Evolutionary conservation across 495 filamentous ascomycete species (phyloP).

Genomic region (Aspergillus olivimuriae): DNA sequence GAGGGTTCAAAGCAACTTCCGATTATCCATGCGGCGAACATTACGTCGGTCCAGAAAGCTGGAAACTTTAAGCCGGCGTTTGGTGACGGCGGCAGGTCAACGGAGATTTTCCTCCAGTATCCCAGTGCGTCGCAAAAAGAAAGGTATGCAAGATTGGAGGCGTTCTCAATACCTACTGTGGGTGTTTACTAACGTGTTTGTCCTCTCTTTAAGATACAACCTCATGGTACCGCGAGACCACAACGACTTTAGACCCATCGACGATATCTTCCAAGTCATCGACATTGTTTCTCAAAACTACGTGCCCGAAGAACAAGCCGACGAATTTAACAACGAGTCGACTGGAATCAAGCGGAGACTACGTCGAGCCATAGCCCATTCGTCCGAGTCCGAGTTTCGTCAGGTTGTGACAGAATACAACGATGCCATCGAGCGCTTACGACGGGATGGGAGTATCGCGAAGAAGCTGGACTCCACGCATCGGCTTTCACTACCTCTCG

Average conservation of each 20-base stretch:
- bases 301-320: conserved; percentile 57
- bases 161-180: too few species aligned
- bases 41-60: conserved; percentile 46
- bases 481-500: conserved; percentile 58
- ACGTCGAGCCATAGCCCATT: conserved; percentile 57
- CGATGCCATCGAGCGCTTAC: conserved; percentile 49
- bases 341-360: conserved; percentile 67
- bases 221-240: conserved; percentile 68
- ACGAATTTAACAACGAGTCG: conserved; percentile 63
- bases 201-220: conserved; percentile 55
- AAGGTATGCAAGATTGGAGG: too few species aligned
- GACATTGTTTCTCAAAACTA: conserved; percentile 68
- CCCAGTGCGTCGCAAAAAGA: conserved; percentile 64
- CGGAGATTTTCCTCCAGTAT: conserved; percentile 60
- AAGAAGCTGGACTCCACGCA: conserved; percentile 61
- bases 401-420: conserved; percentile 72
- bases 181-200: conserved; percentile 7
- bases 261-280: conserved; percentile 78
- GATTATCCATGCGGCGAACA: conserved; percentile 64
- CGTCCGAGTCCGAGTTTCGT: conserved; percentile 61
- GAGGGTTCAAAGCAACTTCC: conserved; percentile 42
- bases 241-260: conserved; percentile 73
- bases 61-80: conserved; percentile 44
- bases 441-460: conserved; percentile 59
- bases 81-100: conserved; percentile 39